Conservation (phyloP, 73 alveolate genomes). For the Paramecium octaurelia region DNA sequence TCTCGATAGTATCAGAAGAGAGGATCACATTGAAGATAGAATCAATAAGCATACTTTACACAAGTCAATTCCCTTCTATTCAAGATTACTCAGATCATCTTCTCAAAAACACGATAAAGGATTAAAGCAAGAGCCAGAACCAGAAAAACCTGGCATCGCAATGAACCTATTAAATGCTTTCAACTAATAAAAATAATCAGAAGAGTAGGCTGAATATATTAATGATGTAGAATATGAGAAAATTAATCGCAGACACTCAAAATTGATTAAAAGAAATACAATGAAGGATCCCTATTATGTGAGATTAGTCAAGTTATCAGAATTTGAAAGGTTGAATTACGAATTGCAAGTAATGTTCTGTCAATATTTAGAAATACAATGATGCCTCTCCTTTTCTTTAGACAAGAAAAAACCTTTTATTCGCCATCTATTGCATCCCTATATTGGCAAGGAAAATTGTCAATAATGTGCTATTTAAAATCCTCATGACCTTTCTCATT, state of each 20-base stretch:
- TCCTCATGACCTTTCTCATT: neutral
- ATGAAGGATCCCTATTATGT: neutral
- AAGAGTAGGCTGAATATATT: neutral
- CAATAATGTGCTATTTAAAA: neutral
- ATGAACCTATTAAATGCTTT: neutral
- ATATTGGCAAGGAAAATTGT: neutral
- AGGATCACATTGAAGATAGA: neutral
- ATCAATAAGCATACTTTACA: neutral
- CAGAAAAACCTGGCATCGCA: neutral
- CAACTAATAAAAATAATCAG: neutral
- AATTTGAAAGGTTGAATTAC: neutral
- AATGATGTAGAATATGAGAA: constrained; percentile 9
- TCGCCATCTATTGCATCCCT: neutral
- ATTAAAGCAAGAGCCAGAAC: neutral
- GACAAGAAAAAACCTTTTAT: neutral
- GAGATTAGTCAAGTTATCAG: neutral
- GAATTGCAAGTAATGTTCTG: neutral
- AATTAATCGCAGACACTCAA: neutral
- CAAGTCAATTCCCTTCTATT: neutral
- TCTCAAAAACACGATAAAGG: neutral
- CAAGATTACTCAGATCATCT: neutral
- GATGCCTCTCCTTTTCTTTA: neutral
- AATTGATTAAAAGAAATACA: neutral
- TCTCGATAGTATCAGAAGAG: neutral
- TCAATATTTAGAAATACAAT: neutral